Base-by-base conservation (phyloP, 1,139 yeast species). In the Protomyces inundatus region DNA sequence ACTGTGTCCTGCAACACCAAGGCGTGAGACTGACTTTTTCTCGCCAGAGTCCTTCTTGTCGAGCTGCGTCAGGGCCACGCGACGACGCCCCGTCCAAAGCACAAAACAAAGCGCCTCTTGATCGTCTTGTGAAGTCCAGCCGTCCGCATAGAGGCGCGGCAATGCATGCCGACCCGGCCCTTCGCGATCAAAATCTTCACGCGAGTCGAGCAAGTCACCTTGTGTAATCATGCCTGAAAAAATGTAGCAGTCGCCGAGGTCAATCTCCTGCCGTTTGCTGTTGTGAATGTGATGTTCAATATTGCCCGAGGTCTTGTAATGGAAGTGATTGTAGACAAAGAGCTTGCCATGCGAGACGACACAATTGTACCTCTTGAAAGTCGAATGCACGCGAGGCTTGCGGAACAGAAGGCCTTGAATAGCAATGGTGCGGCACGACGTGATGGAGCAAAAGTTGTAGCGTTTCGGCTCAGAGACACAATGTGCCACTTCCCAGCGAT, bases 51-150 rank as follows among this genome's bases (percentile, higher is more conserved):
- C 56, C 35, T 54, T 36, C 40, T 54, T 53, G 12, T 66, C 57
- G 23, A 59, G 60, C 37, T 54, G 56, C 4, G 55, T 64, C 12
- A 58, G 58, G n/a, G 61, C 55, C 7, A 66, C 50, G n/a, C 65
- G 51, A 12, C 85, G 87, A 6, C 79, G 79, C 0, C 95, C 95
- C 73, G 87, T 83, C 96, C 96, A 90, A 3, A 91, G 70, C 0
- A 93, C 89, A 71, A 91, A 90, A 68, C 95, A 84, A 59, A 96
- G 77, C 50, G 82, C 75, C 14, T 80, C 72, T 68, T 88, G 95
- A 63, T 86, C 89, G 69, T 91, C 98, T 5, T 83, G 78, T 1
- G 95, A 86, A 68, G 80, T 81, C 91, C 95, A 88, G 0, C 97
- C 97, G 74, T 90, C 96, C 0, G 81, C 76, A 71, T 87, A 90